Percentiles rank a stretch among this genome's conserved stretches.
These are phyloP conservation scores for Waitea zeae DNA, from an alignment of 1,284 basidiomycete genomes.

Conservation along the genomic window DNA sequence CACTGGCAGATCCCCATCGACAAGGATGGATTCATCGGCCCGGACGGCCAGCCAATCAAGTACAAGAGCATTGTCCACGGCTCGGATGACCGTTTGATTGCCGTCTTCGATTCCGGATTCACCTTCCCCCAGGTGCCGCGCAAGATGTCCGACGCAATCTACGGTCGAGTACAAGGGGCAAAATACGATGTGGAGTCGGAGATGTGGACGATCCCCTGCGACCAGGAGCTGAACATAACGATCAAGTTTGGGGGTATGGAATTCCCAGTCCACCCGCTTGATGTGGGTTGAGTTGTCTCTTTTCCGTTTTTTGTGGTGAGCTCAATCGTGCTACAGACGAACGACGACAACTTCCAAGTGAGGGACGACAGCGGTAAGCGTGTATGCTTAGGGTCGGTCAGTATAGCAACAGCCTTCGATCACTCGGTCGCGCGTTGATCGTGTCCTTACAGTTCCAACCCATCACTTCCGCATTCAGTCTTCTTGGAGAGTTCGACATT, in stretches of 20 bases:
- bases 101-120: conserved; percentile 60
- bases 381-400: conserved; percentile 50
- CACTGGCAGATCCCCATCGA: conserved; percentile 65
- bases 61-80: conserved; percentile 46
- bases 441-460: conserved; percentile 53
- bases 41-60: conserved; percentile 46
- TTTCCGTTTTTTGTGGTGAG: too few relatives aligned
- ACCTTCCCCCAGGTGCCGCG: conserved; percentile 57
- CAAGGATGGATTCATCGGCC: conserved; percentile 45
- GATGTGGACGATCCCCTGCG: conserved; percentile 60
- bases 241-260: conserved; percentile 50
- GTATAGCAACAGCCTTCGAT: conserved; percentile 12
- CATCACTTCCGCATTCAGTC: conserved; percentile 60
- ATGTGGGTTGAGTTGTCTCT: too few relatives aligned
- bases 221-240: conserved; percentile 48
- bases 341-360: conserved; percentile 41
- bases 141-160: conserved; percentile 58
- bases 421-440: background rate
- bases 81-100: conserved; percentile 44
- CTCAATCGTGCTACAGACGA: too few relatives aligned
- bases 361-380: conserved; percentile 35
- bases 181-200: conserved; percentile 37
- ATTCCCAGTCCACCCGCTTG: conserved; percentile 14
- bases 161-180: conserved; percentile 61
- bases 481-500: conserved; percentile 63